Evolutionary conservation across 2,329 filamentous ascomycete genomes (phyloP).

Genomic region (Chaetomiaceae sp.): DNA sequence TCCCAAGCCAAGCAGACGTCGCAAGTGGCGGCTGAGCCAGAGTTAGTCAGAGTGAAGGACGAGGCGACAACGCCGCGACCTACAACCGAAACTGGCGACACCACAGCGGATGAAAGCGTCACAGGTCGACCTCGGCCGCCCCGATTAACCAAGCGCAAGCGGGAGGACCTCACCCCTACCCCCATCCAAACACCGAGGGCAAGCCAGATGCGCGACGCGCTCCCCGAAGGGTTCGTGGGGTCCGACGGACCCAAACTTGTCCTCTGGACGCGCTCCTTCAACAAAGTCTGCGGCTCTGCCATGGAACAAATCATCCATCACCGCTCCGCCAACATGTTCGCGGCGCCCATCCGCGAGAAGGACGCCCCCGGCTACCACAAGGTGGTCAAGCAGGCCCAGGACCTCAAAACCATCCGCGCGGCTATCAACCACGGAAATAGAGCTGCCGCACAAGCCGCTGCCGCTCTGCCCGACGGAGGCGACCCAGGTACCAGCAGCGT

Average conservation of each 20-base stretch:
- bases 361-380: conserved; percentile 73
- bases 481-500: conserved; percentile 54
- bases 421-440: conserved; percentile 71
- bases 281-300: conserved; percentile 66
- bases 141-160: conserved; percentile 50
- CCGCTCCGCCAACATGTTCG: conserved; percentile 75
- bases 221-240: conserved; percentile 33
- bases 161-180: conserved; percentile 48
- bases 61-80: conserved; percentile 54
- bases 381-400: conserved; percentile 69
- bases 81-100: conserved; percentile 53
- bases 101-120: conserved; percentile 51
- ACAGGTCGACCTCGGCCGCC: conserved; percentile 38
- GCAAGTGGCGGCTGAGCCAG: conserved; percentile 33
- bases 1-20: conserved; percentile 38
- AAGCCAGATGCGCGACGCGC: conserved; percentile 8
- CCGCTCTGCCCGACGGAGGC: conserved; percentile 56
- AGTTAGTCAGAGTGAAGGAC: conserved; percentile 50
- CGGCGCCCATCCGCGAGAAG: conserved; percentile 67
- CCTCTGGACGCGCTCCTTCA: conserved; percentile 70
- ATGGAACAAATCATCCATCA: conserved; percentile 74
- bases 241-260: conserved; percentile 60
- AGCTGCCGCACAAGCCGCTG: conserved; percentile 57
- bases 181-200: conserved; percentile 28
- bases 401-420: conserved; percentile 72